A percentile compares a stretch with the other conserved stretches of the same genome.
Evolutionary conservation across 345 rosid species (phyloP).

Genomic region (Barbarea vulgaris): DNA sequence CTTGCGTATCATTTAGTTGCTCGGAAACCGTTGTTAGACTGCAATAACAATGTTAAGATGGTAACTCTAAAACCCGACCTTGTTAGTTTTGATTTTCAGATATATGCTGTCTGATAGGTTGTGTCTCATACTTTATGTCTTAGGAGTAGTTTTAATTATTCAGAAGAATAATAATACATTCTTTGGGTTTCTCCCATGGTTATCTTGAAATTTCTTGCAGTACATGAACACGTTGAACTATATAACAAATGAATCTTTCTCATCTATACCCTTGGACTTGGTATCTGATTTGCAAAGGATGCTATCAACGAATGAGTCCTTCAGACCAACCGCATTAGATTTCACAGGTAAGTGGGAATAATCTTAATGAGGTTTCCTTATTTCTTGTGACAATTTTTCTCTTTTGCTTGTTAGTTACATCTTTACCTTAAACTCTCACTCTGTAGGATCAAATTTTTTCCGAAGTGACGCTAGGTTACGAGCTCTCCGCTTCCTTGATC

Average conservation of each 20-base stretch:
- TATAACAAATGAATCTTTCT: conserved; percentile 86
- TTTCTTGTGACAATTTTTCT: neutral
- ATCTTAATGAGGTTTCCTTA: conserved; percentile 15
- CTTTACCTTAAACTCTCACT: conserved; percentile 20
- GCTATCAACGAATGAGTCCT: conserved; percentile 84
- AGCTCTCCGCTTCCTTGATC: conserved; percentile 99
- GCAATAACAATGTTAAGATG: conserved; percentile 98
- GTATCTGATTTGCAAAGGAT: conserved; percentile 88
- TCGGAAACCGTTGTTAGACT: conserved; percentile 85
- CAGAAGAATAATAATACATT: neutral
- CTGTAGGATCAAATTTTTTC: conserved; percentile 84
- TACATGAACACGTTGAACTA: conserved; percentile 86
- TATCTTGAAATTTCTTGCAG: conserved; percentile 52
- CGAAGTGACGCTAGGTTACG: conserved; percentile 94
- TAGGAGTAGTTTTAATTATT: neutral
- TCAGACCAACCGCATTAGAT: conserved; percentile 86
- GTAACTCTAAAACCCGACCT: conserved; percentile 43
- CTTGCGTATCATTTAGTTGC: conserved; percentile 90
- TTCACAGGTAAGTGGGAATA: conserved; percentile 67
- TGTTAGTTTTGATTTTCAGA: conserved; percentile 1
- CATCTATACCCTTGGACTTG: conserved; percentile 78
- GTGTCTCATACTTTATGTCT: neutral
- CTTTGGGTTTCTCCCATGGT: conserved; percentile 9
- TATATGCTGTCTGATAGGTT: neutral
- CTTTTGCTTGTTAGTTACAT: conserved; percentile 20